These are phyloP conservation scores for Primulina eburnea DNA, from an alignment of 257 asterid species.

Conservation along the genomic window DNA sequence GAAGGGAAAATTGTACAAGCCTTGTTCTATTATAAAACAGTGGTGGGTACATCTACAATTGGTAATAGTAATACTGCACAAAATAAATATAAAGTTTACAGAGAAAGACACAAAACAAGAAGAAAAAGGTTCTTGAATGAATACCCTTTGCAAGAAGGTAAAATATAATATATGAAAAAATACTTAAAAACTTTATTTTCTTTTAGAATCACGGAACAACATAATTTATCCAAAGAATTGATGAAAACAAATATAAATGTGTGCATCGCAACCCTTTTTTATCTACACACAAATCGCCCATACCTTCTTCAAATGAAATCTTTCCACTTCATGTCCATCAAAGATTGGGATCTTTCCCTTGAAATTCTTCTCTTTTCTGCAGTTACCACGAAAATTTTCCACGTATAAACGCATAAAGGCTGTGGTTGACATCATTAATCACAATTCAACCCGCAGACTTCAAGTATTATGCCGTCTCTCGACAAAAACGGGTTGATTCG, in stretches of 20 bases:
- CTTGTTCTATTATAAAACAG: neutral
- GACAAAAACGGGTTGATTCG: conserved; percentile 50
- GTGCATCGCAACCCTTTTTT: neutral
- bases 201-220: neutral
- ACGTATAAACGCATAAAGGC: neutral
- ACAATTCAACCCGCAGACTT: conserved; percentile 45
- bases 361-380: neutral
- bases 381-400: neutral
- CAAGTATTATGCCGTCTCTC: conserved; percentile 45
- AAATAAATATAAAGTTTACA: neutral
- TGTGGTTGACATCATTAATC: conserved; percentile 12
- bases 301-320: neutral
- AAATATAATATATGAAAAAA: neutral
- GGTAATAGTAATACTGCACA: neutral
- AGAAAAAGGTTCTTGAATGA: neutral
- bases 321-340: neutral
- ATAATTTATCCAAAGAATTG: neutral
- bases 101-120: neutral
- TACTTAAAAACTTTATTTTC: neutral
- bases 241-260: neutral
- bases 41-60: neutral
- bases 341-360: neutral
- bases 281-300: neutral
- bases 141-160: neutral
- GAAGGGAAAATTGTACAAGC: neutral